phyloP scores from a whole-genome alignment of 2,329 filamentous ascomycete genomes.

The Penicillium sp. region DNA sequence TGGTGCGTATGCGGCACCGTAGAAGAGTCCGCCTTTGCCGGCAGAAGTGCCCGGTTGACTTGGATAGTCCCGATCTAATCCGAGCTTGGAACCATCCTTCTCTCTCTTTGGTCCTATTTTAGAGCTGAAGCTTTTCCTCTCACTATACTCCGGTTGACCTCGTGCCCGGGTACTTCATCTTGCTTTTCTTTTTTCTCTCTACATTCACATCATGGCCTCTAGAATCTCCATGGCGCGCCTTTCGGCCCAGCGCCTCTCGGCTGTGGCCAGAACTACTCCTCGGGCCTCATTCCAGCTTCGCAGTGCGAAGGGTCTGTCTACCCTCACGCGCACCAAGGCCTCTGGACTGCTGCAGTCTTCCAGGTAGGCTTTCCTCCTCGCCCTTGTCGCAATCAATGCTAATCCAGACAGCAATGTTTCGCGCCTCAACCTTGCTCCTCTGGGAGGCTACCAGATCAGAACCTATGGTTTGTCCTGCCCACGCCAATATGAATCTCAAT shows the following conservation, averaged over 20 bases:
- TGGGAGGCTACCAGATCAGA: constrained; percentile 35
- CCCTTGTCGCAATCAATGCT: constrained; percentile 7
- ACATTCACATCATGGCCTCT: constrained; percentile 38
- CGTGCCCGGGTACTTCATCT: neutral
- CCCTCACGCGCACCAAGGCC: constrained; percentile 22
- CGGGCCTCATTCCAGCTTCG: constrained; percentile 28
- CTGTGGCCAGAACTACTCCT: constrained; percentile 30
- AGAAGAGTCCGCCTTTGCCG: constrained; percentile 14
- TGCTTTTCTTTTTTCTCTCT: constrained; percentile 1
- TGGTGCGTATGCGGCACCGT: constrained; percentile 21
- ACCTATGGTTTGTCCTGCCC: constrained; percentile 35
- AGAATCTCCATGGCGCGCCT: constrained; percentile 41
- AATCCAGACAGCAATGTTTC: constrained; percentile 23
- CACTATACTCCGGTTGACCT: neutral
- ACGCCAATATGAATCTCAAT: neutral
- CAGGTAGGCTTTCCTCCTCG: constrained; percentile 23
- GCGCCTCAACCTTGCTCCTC: constrained; percentile 25
- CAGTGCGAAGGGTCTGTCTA: constrained; percentile 30
- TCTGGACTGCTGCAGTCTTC: constrained; percentile 29
- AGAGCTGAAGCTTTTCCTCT: constrained; percentile 3
- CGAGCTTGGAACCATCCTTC: constrained; percentile 6
- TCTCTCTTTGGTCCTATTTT: neutral
- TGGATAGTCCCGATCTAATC: constrained; percentile 9
- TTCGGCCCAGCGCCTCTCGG: constrained; percentile 34
- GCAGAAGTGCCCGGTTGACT: constrained; percentile 8